A percentile compares a stretch with the other conserved stretches of the same genome.
phyloP scores from a whole-genome alignment of 306 rosid species.

The Glycine tomentella region DNA sequence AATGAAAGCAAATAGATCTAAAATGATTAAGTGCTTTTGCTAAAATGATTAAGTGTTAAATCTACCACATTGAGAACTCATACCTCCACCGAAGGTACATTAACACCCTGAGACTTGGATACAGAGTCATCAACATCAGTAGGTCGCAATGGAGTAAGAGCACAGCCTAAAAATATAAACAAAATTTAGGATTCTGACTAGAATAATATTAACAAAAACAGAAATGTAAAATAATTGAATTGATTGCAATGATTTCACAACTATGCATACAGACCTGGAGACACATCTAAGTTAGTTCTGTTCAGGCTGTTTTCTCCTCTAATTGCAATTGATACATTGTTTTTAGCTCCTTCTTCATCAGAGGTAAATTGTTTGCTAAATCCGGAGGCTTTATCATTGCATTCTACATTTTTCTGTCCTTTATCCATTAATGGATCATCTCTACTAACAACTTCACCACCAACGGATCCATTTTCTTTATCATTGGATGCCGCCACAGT shows the following conservation, averaged over 20 bases:
- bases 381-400: slow-evolving; percentile 62
- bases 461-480: slow-evolving; percentile 66
- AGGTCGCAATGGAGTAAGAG: slow-evolving; percentile 56
- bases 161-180: slow-evolving; percentile 61
- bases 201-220: slow-evolving; percentile 27
- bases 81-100: slow-evolving; percentile 70
- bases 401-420: slow-evolving; percentile 60
- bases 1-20: slow-evolving; percentile 16
- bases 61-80: slow-evolving; percentile 30
- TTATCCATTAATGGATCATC: slow-evolving; percentile 61
- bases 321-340: slow-evolving; percentile 47
- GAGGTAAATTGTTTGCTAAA: slow-evolving; percentile 53
- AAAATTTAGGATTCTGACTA: slow-evolving; percentile 35
- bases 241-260: slow-evolving; percentile 17
- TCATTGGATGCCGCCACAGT: slow-evolving; percentile 54
- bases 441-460: slow-evolving; percentile 51
- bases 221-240: slow-evolving; percentile 10
- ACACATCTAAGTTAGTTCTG: slow-evolving; percentile 60
- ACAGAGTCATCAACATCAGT: slow-evolving; percentile 54
- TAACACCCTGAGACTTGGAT: slow-evolving; percentile 55
- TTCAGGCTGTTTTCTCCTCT: slow-evolving; percentile 64
- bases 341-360: slow-evolving; percentile 60
- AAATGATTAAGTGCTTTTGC: slow-evolving; percentile 13
- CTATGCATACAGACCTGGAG: slow-evolving; percentile 66
- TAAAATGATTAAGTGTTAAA: slow-evolving; percentile 18